Base-by-base conservation (phyloP, 2,329 filamentous ascomycete genomes). In the Hypoxylon sp. region DNA sequence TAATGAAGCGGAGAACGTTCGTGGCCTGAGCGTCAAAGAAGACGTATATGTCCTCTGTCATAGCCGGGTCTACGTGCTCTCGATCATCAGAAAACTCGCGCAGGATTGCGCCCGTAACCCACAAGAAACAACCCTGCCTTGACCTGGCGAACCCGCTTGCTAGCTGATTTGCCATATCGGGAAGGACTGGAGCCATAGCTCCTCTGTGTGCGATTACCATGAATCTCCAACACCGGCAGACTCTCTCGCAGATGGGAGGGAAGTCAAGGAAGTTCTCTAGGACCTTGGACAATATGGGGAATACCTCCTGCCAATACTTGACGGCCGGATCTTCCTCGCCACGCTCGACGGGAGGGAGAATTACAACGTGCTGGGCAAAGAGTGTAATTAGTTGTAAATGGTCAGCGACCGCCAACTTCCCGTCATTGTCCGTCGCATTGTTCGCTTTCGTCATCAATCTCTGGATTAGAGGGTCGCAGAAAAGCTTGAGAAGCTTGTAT, bases 191-290 rank as follows among this genome's bases (percentile, higher is more conserved):
- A 13, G 91, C 89, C 84, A 97, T 97, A 55, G 92, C 92, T 1
- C 91, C 96, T 71, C 96, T 89, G 80, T 98, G 98, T 0, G 94
- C 97, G 65, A 98, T 93, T 41, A 99, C 89, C 93, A 98, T 98
- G 78, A 95, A 92, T 69, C 97, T 89, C 94, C 95, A 99, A 84
- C 93, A 98, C 69, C 95, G 89, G 80, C 95, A 98, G 25, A 99
- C 89, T 45, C 95, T 88, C 83, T 99, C 96, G 71, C 97, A 91
- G 65, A 99, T 97, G 2, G 96, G 95, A 13, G 90, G 86, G 73
- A 94, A 98, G 73, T 87, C 84, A 68, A 94, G 88, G 78, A 98
- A 99, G 77, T 91, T 95, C 75, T 97, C 92, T 60, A 97, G 86
- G 66, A 99, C 92, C 6, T 92, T 93, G 7, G 93, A 90, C 65